phyloP scores from a whole-genome alignment of 306 rosid genomes.

The Dalbergia cultrata region DNA sequence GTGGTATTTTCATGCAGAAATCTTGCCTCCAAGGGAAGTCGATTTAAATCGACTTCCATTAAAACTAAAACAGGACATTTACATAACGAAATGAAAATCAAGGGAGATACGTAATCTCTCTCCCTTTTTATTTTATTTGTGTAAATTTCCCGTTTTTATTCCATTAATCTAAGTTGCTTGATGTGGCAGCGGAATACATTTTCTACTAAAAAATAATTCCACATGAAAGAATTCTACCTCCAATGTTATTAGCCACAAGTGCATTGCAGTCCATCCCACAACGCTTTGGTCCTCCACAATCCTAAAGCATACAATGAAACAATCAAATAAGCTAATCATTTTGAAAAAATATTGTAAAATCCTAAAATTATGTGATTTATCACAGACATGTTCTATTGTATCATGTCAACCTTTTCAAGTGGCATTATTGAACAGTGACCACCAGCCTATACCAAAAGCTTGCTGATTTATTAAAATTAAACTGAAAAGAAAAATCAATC shows the following conservation, averaged over 20 bases:
- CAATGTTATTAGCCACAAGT: constrained; percentile 67
- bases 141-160: no score
- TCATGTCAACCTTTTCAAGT: constrained; percentile 14
- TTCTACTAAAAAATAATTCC: not conserved
- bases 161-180: constrained; percentile 15
- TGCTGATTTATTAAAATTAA: constrained; percentile 21
- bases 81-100: no score
- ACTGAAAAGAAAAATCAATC: constrained; percentile 13
- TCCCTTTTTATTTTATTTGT: no score
- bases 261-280: constrained; percentile 94
- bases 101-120: no score
- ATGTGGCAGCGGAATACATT: constrained; percentile 21
- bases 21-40: no score
- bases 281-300: constrained; percentile 82
- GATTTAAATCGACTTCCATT: no score
- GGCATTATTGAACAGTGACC: constrained; percentile 7
- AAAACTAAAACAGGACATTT: no score
- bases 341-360: constrained; percentile 8
- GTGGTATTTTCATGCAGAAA: no score
- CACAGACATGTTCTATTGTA: constrained; percentile 11
- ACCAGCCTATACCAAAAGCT: constrained; percentile 20
- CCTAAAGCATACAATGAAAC: constrained; percentile 59
- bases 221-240: constrained; percentile 60
- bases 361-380: not conserved
- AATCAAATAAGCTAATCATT: constrained; percentile 38